A percentile compares a stretch with the other conserved stretches of the same genome.
phyloP scores from a whole-genome alignment of 495 filamentous ascomycete species.

The Lophiostoma macrostomum region DNA sequence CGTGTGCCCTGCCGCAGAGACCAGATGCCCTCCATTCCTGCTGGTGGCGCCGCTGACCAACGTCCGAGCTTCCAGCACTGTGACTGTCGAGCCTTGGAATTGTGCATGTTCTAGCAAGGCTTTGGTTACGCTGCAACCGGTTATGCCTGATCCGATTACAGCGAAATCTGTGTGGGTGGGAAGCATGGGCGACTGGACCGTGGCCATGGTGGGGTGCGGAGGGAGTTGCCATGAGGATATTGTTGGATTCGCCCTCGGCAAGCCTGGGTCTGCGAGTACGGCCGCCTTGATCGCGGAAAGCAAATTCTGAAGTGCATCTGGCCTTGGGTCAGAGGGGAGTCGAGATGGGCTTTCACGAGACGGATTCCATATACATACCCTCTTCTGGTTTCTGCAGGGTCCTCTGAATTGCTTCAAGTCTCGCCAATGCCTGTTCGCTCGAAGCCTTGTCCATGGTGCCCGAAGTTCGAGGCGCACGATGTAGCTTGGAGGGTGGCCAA shows the following conservation, averaged over 20 bases:
- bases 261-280: not conserved
- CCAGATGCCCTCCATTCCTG: not conserved
- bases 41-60: not conserved
- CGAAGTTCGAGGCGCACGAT: no score
- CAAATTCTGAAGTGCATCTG: no score
- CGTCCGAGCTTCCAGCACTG: not conserved
- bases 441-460: no score
- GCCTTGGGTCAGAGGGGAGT: no score
- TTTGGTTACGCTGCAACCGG: not conserved
- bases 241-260: not conserved
- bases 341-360: no score
- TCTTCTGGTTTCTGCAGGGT: no score
- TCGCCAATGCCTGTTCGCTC: no score
- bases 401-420: no score
- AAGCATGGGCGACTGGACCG: not conserved
- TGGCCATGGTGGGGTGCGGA: not conserved
- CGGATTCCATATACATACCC: no score
- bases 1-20: not conserved
- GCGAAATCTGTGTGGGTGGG: not conserved
- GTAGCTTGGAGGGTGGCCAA: no score
- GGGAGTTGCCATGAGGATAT: not conserved
- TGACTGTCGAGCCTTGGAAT: not conserved
- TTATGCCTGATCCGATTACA: not conserved
- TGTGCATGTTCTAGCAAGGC: not conserved
- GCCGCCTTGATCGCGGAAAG: no score